phyloP scores from a whole-genome alignment of 768 basidiomycete genomes.

The Kwoniella botswanensis region DNA sequence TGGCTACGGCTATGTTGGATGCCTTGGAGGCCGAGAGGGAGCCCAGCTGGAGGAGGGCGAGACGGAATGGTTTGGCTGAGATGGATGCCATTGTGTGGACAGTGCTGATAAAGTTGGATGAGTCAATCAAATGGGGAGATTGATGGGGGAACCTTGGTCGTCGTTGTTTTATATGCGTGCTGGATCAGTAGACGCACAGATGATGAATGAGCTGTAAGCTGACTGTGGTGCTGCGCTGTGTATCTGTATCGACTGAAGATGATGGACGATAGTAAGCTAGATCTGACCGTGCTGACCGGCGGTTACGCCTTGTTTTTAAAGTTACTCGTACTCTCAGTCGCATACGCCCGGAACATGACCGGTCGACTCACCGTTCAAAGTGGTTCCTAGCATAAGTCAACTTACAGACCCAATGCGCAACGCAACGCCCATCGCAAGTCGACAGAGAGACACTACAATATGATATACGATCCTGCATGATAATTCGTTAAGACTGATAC shows the following conservation, averaged over 20 bases:
- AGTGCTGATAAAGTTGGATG: too few species aligned
- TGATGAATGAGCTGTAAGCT: not conserved
- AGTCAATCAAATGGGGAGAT: not conserved
- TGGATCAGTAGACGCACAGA: not conserved
- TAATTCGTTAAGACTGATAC: not conserved
- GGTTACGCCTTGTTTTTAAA: not conserved
- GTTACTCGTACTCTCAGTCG: not conserved
- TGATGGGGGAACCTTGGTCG: not conserved
- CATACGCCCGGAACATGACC: not conserved
- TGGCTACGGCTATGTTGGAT: conserved; percentile 79
- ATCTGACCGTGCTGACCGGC: not conserved
- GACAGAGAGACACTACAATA: not conserved
- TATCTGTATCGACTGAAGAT: not conserved
- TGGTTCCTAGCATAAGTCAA: not conserved
- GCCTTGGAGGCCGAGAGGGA: conserved; percentile 71
- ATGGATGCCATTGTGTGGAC: conserved; percentile 50
- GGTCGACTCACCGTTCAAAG: not conserved
- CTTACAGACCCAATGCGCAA: not conserved
- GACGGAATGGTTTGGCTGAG: conserved; percentile 71
- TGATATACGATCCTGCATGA: conserved; percentile 3
- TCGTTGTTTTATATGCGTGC: too few species aligned
- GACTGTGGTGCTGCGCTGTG: not conserved
- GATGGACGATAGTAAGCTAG: not conserved
- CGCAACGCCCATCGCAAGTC: not conserved
- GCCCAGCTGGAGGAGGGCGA: conserved; percentile 92